These are phyloP conservation scores for Echium plantagineum DNA, from an alignment of 257 asterid genomes.

Conservation along the genomic window DNA sequence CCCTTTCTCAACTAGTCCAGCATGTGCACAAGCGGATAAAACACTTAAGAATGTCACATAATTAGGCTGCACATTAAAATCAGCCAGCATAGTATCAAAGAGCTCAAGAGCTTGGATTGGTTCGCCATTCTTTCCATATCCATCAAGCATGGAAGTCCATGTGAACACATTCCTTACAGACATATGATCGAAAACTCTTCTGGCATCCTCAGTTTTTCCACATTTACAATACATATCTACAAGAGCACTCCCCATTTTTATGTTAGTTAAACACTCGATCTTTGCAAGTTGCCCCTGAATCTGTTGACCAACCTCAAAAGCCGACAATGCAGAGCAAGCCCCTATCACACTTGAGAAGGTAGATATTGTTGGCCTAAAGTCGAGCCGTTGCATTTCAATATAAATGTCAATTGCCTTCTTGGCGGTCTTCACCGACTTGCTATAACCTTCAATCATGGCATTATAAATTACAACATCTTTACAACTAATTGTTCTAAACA, in stretches of 20 bases:
- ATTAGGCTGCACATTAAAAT: constrained; percentile 34
- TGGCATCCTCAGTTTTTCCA: constrained; percentile 65
- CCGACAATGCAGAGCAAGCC: constrained; percentile 68
- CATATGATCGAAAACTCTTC: constrained; percentile 53
- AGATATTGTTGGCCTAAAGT: constrained; percentile 49
- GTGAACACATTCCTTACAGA: constrained; percentile 63
- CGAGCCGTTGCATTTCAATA: constrained; percentile 46
- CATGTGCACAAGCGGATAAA: constrained; percentile 76
- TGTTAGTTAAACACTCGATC: constrained; percentile 31
- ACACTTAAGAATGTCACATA: constrained; percentile 77
- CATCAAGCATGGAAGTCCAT: constrained; percentile 95
- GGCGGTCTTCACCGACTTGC: constrained; percentile 52
- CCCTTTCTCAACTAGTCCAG: constrained; percentile 64
- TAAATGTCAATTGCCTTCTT: constrained; percentile 55
- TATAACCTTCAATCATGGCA: constrained; percentile 97
- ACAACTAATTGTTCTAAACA: constrained; percentile 39
- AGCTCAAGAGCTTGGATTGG: constrained; percentile 56
- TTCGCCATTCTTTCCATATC: constrained; percentile 80
- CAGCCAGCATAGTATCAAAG: constrained; percentile 38
- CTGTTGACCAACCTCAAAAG: constrained; percentile 64
- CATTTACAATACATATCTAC: constrained; percentile 87
- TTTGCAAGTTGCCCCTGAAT: constrained; percentile 57
- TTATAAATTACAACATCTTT: constrained; percentile 81
- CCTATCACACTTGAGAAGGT: constrained; percentile 82
- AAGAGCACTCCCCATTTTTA: constrained; percentile 75